Base-by-base conservation (phyloP, 768 basidiomycete genomes). In the Rubroboletus pulcherrimus region DNA sequence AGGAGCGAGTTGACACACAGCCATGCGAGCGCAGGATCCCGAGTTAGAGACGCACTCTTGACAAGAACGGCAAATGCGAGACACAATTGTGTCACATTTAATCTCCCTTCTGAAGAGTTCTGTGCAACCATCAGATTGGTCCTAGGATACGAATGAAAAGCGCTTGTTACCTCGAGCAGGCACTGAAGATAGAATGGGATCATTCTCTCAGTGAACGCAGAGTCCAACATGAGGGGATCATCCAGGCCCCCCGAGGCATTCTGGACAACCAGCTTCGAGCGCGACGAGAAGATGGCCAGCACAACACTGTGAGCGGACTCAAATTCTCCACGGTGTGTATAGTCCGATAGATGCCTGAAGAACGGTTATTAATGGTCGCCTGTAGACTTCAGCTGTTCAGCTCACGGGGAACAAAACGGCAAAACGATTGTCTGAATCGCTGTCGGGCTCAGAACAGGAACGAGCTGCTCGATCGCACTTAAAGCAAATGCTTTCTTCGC, bases 231-330 rank as follows among this genome's bases (percentile, higher is more conserved):
- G 21, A 53, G 50, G 7, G 49, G 56, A 37, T 58, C 53, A 54
- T 62, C 53, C n/a, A 15, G 21, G 17, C 21, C 37, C 37, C 60
- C 29, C 8, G 54, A 45, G 5, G 45, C 30, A 21, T 50, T 54
- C 50, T 67, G 54, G 8, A 51, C 59, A 26, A 62, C 45, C 19
- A 67, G 71, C 57, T 81, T 77, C 0, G 83, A 81, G 62, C 81
- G 78, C 30, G 82, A 77, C 10, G 87, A 80, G 64, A 92, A 86
- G 39, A 91, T 76, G 5, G 91, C 79, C 14, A 95, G 75, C 35
- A 94, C 73, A 29, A 90, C 89, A 9, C 92, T 93, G 67, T 94
- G 93, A 1, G 91, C 84, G 0, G 90, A 87, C 68, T 95, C 92
- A 62, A 84, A 94, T n/a, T 83, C 83, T 59, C 93, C 88, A 34